Percentiles rank a stretch among this genome's conserved stretches.
phyloP scores from a whole-genome alignment of 371 early-diverging fungal genomes.

The Dichotomocladium elegans region DNA sequence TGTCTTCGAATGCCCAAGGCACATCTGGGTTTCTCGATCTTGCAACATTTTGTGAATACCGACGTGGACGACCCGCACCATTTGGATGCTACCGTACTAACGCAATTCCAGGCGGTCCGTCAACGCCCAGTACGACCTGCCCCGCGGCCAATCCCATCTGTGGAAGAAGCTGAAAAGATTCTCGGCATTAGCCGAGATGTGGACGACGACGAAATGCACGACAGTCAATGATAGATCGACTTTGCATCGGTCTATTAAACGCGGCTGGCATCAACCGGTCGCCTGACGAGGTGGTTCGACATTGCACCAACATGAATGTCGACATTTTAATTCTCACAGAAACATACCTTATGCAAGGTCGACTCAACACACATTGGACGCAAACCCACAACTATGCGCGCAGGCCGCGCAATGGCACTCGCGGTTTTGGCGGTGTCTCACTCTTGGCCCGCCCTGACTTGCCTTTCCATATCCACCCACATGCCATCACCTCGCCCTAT shows the following conservation, averaged over 20 bases:
- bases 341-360: background rate
- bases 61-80: background rate
- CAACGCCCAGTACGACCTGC: background rate
- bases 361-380: background rate
- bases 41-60: background rate
- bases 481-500: background rate
- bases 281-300: background rate
- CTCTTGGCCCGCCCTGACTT: background rate
- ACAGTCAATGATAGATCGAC: background rate
- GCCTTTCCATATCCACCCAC: background rate
- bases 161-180: background rate
- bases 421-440: background rate
- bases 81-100: background rate
- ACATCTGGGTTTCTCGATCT: background rate
- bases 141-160: background rate
- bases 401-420: background rate
- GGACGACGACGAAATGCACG: background rate
- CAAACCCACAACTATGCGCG: constrained; percentile 1
- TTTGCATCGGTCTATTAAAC: background rate
- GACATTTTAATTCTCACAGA: background rate
- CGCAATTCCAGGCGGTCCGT: background rate
- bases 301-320: background rate
- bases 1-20: background rate
- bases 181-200: too few relatives aligned
- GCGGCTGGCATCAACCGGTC: background rate